phyloP scores from a whole-genome alignment of 805 yeast species.

The Wickerhamomyces sydowiorum region DNA sequence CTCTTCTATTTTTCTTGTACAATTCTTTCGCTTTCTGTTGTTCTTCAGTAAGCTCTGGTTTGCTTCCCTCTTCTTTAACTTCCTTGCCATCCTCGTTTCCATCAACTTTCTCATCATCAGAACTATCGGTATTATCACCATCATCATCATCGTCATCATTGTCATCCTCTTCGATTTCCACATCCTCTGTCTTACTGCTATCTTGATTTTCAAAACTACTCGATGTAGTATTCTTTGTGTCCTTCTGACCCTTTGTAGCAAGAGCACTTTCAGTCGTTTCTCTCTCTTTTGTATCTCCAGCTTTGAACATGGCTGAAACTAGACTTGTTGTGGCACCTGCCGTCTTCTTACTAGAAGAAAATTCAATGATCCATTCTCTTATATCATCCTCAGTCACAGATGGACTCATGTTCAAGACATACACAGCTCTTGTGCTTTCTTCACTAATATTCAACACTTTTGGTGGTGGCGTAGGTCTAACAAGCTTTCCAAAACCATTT shows the following conservation, averaged over 20 bases:
- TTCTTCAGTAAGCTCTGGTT: constrained; percentile 1
- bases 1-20: constrained; percentile 2
- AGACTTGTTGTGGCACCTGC: neutral
- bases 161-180: no score
- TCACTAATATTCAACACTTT: constrained; percentile 11
- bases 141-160: neutral
- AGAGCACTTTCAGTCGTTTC: neutral
- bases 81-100: neutral
- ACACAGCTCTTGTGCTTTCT: constrained; percentile 9
- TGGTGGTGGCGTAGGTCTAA: neutral
- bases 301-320: neutral
- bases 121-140: neutral
- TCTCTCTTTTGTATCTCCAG: neutral
- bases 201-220: neutral
- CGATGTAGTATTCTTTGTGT: neutral
- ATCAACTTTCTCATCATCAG: neutral
- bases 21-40: neutral
- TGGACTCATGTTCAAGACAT: constrained; percentile 7
- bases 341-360: neutral
- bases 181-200: neutral
- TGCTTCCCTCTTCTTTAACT: neutral
- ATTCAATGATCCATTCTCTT: constrained; percentile 9
- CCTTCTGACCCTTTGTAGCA: no score
- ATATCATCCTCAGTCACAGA: constrained; percentile 11
- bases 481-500: neutral